Evolutionary conservation across 2,329 filamentous ascomycete species (phyloP), one percentile per base, ranked within the genome.

Genomic region (Phyllosticta citriasiana): DNA sequence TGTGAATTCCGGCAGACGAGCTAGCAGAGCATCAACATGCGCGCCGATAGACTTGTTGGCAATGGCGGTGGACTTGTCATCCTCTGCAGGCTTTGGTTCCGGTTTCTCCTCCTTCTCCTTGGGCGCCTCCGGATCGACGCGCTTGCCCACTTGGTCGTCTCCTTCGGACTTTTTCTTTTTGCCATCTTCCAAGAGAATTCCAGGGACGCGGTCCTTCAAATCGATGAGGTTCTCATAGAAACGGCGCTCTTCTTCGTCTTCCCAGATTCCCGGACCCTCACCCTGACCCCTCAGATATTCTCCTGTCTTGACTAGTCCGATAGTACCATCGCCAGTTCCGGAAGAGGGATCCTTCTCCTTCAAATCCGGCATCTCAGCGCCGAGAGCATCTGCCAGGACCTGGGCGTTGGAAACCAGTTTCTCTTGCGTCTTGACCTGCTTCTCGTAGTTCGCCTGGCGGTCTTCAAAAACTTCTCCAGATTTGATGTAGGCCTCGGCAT

Each of bases 401-500:
- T 99, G 95, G 0, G 93, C 91, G 73, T 96, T 97, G 24, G 90
- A 80, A 26, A 96, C 81, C 2, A 99, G 82, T 66, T 92, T 91
- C 72, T 99, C 94, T 70, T 97, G 91, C 0, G 88, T 82, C 74
- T 97, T 99, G 61, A 92, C 80, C 67, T 94, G 88, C 73, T 92
- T 97, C 72, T 99, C 95, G 67, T 95, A 96, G 70, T 92, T 97
- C 59, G 91, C 85, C 72, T 99, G 94, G 57, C 94, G 88, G 70
- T 99, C 94, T 72, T 99, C 94, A 65, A 99, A 97, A 4, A 99
- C 93, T 71, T 99, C 94, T 2, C 94, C 94, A 47, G 94, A 97
- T 70, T 97, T 97, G 68, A 99, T 93, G 69, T 99, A 99, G 5
- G 93, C 94, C 74, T 99, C 94, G 0, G 94, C 93, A 75, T 99